Base-by-base conservation (phyloP, 805 yeast species). In the Starmerella roubikii region DNA sequence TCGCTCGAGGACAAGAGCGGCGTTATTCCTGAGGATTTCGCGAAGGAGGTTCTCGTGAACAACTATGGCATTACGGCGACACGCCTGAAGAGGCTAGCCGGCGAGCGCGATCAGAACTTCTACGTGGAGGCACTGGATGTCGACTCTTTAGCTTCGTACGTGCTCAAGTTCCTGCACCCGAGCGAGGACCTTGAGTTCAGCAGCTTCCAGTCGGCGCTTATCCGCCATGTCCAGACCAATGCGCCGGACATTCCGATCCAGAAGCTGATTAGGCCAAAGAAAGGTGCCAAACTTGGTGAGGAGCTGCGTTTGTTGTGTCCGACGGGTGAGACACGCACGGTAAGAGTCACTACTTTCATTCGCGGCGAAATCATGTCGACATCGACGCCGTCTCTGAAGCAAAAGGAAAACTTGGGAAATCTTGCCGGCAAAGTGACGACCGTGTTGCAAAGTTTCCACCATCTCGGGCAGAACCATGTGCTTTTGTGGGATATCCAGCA, bases 401-500 rank as follows among this genome's bases (percentile, higher is more conserved):
- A 37, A 27, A 38, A 32, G 27, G 18, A 6, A 12, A 34, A 41
- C 25, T 25, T 41, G 8, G 45, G 45, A 11, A 8, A 6, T 10
- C 13, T 34, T 8, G 45, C 42, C 4, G 45, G 42, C 33, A 10
- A 17, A 8, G 32, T 38, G 19, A 38, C 45, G 16, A 16, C 9
- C 15, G 35, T 38, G 3, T 34, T 41, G 16, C 37, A 38, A 15
- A 19, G 18, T 8, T 41, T 41, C 30, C 32, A 25, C 15, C 45
- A 38, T 26, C 15, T 35, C 7, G 40, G 40, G 17, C 40, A 38
- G 32, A 26, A 38, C 30, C 45, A 41, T 21, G 31, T 33, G 2
- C 35, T 38, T 19, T 34, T 41, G 29, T 41, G 45, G 45, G 45
- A 41, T 16, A 23, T 41, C 21, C 45, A 41, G 33, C 45, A 41